Evolutionary conservation across 352 stramenopile genomes (phyloP).

Genomic region (Phytophthora cryptogea): DNA sequence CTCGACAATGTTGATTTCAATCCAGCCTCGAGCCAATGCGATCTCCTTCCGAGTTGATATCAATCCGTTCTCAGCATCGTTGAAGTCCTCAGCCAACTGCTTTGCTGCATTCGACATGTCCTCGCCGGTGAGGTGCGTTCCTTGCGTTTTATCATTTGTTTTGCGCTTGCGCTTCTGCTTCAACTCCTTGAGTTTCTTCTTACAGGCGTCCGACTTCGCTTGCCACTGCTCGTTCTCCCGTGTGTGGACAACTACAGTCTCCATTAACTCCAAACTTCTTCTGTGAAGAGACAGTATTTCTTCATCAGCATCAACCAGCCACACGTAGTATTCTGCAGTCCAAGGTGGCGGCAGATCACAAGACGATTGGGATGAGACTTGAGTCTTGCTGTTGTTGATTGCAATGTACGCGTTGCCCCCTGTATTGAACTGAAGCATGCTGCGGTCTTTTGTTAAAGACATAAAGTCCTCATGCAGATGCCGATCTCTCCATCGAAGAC

Average conservation of each 20-base stretch:
- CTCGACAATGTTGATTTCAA: constrained; percentile 51
- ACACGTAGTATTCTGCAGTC: constrained; percentile 74
- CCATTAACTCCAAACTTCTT: constrained; percentile 42
- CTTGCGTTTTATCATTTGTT: constrained; percentile 27
- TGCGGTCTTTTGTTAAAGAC: constrained; percentile 45
- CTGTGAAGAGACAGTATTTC: constrained; percentile 59
- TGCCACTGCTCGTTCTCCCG: constrained; percentile 49
- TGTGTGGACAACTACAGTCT: constrained; percentile 39
- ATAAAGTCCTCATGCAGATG: constrained; percentile 74
- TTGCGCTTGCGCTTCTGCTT: constrained; percentile 45
- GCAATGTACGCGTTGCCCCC: constrained; percentile 52
- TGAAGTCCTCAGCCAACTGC: constrained; percentile 59
- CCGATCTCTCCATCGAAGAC: constrained; percentile 66
- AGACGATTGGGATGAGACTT: constrained; percentile 1
- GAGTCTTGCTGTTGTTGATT: constrained; percentile 29
- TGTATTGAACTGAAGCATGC: constrained; percentile 54
- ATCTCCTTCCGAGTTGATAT: constrained; percentile 40
- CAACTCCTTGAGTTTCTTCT: constrained; percentile 53
- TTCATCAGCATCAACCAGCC: constrained; percentile 51
- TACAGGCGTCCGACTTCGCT: constrained; percentile 48
- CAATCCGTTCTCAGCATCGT: constrained; percentile 46
- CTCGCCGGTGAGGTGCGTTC: constrained; percentile 17
- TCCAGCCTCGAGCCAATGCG: constrained; percentile 47
- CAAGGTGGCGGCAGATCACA: constrained; percentile 62
- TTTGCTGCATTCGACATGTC: constrained; percentile 41